Percentiles rank a stretch among this genome's conserved stretches.
These are phyloP conservation scores for Penicillium verrucosum DNA, from an alignment of 2,329 filamentous ascomycete species.

Conservation along the genomic window DNA sequence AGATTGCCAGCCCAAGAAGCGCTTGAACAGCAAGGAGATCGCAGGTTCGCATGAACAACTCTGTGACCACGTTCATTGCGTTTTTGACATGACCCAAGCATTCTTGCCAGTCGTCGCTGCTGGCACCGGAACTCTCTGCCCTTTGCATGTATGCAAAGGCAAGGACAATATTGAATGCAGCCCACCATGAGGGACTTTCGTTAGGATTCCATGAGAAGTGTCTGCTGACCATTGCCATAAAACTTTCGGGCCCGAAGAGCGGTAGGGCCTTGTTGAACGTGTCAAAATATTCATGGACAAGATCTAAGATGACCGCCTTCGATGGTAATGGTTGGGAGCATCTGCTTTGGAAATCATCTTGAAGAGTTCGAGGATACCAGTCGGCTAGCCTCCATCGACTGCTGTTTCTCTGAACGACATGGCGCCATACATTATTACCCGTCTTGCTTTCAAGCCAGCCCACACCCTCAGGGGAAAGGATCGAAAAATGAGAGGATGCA, in stretches of 20 bases:
- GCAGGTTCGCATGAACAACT: constrained; percentile 17
- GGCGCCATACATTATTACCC: not conserved
- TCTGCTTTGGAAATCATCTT: constrained; percentile 11
- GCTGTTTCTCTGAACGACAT: constrained; percentile 3
- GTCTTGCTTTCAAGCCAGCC: constrained; percentile 1
- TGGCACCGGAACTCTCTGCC: constrained; percentile 4
- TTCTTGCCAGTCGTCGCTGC: constrained; percentile 13
- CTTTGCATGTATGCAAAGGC: constrained; percentile 19
- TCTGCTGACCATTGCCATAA: constrained; percentile 11
- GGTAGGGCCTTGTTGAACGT: constrained; percentile 15
- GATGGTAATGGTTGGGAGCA: constrained; percentile 10
- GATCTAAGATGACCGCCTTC: constrained; percentile 4
- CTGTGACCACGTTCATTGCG: constrained; percentile 16
- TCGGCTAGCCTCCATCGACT: constrained; percentile 12
- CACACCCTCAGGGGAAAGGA: not conserved
- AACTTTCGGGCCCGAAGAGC: constrained; percentile 8
- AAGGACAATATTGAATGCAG: constrained; percentile 20
- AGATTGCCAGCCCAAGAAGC: constrained; percentile 20
- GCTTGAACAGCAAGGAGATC: constrained; percentile 21
- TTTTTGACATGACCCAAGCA: constrained; percentile 22
- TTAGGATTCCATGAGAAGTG: constrained; percentile 22
- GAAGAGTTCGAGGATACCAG: constrained; percentile 17
- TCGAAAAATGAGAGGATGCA: constrained; percentile 18
- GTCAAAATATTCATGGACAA: constrained; percentile 12
- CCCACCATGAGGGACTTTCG: constrained; percentile 20